These are phyloP conservation scores for Trametes villosa DNA, from an alignment of 768 basidiomycete species.

Conservation along the genomic window DNA sequence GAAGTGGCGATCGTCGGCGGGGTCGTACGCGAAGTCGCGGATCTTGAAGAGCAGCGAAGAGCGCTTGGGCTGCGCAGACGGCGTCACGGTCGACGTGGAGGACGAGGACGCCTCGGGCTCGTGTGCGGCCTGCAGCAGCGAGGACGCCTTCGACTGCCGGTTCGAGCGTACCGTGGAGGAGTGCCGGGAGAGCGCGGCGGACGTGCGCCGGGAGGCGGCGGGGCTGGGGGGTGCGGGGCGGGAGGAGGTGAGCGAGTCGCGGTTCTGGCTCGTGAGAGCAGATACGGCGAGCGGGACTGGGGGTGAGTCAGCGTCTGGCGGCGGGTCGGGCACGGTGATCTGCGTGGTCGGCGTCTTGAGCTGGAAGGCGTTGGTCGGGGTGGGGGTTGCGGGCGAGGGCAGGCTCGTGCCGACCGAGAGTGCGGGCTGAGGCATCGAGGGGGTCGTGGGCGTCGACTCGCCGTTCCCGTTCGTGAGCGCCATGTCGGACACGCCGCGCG, in stretches of 20 bases:
- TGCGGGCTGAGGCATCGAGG: conserved; percentile 11
- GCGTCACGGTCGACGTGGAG: conserved; percentile 18
- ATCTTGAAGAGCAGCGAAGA: conserved; percentile 43
- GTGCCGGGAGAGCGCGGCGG: conserved; percentile 37
- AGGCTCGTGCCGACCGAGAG: conserved; percentile 7
- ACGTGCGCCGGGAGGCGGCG: conserved; percentile 50
- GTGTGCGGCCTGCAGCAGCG: conserved; percentile 41
- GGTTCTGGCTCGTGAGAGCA: conserved; percentile 37
- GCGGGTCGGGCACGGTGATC: conserved; percentile 31
- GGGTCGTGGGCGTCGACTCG: conserved; percentile 14
- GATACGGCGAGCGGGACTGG: conserved; percentile 25
- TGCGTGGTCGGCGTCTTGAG: conserved; percentile 25
- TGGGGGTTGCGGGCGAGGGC: conserved; percentile 27
- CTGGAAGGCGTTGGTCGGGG: conserved; percentile 23
- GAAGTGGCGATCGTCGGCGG: conserved; percentile 47
- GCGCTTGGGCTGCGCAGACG: conserved; percentile 20
- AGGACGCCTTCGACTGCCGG: conserved; percentile 43
- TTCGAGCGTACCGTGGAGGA: conserved; percentile 40
- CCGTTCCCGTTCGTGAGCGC: conserved; percentile 14
- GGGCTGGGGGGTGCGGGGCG: conserved; percentile 69
- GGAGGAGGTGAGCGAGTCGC: conserved; percentile 46
- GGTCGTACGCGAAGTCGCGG: conserved; percentile 53
- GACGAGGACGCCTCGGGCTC: conserved; percentile 40
- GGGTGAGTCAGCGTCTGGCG: conserved; percentile 14
- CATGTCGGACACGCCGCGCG: conserved; percentile 25